phyloP scores from a whole-genome alignment of 2,329 filamentous ascomycete species.

The Didymella sp. region DNA sequence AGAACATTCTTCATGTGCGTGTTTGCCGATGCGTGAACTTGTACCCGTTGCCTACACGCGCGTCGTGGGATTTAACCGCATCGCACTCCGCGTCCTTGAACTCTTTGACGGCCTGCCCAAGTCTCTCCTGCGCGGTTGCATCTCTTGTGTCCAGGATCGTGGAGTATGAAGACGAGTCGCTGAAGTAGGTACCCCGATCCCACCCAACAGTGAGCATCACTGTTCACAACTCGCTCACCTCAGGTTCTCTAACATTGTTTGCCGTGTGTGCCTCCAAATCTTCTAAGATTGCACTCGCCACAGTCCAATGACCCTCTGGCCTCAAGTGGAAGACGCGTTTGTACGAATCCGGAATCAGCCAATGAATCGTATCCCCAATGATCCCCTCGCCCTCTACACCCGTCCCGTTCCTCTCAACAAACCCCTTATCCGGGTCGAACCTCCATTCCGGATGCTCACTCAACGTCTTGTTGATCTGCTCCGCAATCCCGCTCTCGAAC shows the following conservation, averaged over 20 bases:
- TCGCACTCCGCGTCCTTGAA: neutral
- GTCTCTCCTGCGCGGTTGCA: neutral
- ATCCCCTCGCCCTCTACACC: slow-evolving; percentile 16
- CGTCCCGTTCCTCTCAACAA: slow-evolving; percentile 28
- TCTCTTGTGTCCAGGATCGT: neutral
- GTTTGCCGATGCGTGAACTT: neutral
- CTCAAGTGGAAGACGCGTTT: slow-evolving; percentile 43
- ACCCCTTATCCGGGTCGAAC: slow-evolving; percentile 35
- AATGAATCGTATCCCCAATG: slow-evolving; percentile 35
- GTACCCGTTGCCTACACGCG: neutral
- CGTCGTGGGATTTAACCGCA: neutral
- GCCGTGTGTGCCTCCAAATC: slow-evolving; percentile 18
- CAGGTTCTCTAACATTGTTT: neutral
- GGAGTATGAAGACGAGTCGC: neutral
- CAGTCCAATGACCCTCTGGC: slow-evolving; percentile 33
- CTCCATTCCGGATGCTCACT: slow-evolving; percentile 37
- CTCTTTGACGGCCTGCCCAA: neutral
- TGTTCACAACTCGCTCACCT: slow-evolving; percentile 16
- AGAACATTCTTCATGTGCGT: neutral
- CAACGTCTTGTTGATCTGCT: slow-evolving; percentile 34
- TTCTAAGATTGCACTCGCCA: slow-evolving; percentile 33
- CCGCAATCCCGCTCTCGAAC: slow-evolving; percentile 37
- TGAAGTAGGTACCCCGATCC: neutral
- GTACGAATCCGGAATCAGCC: slow-evolving; percentile 41
- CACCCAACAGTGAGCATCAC: neutral